phyloP scores from a whole-genome alignment of 2,329 filamentous ascomycete species.

The Xylariaceae sp. region DNA sequence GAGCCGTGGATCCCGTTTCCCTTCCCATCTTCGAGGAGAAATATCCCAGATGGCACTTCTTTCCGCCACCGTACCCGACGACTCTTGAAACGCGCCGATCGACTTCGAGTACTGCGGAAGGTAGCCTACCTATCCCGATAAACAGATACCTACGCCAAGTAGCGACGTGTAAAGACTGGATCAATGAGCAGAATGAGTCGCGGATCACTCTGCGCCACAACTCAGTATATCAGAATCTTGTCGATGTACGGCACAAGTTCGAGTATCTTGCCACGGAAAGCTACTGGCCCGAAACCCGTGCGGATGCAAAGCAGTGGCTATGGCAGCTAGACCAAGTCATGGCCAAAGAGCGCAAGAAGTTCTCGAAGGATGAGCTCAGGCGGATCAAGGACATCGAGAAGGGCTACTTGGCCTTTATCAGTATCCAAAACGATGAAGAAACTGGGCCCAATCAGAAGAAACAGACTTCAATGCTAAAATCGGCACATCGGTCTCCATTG shows the following conservation, averaged over 20 bases:
- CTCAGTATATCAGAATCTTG: constrained; percentile 4
- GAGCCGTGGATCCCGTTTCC: too few relatives aligned
- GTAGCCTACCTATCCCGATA: not conserved
- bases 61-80: not conserved
- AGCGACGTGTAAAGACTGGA: constrained; percentile 13
- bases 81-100: constrained; percentile 6
- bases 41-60: not conserved
- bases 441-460: constrained; percentile 8
- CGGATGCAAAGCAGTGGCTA: constrained; percentile 4
- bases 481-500: not conserved
- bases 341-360: not conserved
- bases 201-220: constrained; percentile 10
- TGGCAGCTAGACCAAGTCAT: constrained; percentile 1
- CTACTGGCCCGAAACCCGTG: constrained; percentile 1
- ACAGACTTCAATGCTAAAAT: not conserved
- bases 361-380: constrained; percentile 8
- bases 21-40: too few relatives aligned
- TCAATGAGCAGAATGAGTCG: constrained; percentile 10
- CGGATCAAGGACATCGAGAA: constrained; percentile 15
- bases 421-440: constrained; percentile 13
- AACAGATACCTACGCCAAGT: constrained; percentile 16
- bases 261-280: constrained; percentile 3
- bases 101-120: constrained; percentile 2
- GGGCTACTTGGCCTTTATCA: constrained; percentile 14
- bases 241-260: constrained; percentile 5